Percentiles rank a stretch among this genome's conserved stretches.
Evolutionary conservation across 2,329 filamentous ascomycete species (phyloP).

Genomic region (Sclerotiophoma versabilis): DNA sequence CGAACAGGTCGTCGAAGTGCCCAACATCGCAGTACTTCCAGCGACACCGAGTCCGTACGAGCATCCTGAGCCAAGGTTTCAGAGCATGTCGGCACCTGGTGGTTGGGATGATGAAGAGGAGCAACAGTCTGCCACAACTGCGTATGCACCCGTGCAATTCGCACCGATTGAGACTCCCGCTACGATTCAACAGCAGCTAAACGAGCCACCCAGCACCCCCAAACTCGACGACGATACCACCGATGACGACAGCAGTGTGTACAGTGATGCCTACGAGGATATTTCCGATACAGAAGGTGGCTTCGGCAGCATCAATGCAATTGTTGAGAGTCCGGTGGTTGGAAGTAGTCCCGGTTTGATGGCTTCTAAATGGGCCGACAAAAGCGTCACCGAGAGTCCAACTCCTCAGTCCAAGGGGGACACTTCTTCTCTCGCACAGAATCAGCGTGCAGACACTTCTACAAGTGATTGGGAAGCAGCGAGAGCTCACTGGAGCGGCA

Average conservation of each 20-base stretch:
- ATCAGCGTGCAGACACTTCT: slow-evolving; percentile 17
- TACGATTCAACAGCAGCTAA: slow-evolving; percentile 8
- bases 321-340: slow-evolving; percentile 66
- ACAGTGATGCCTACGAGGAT: slow-evolving; percentile 80
- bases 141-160: slow-evolving; percentile 1
- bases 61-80: slow-evolving; percentile 35
- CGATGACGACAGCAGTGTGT: slow-evolving; percentile 62
- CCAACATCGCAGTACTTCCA: slow-evolving; percentile 45
- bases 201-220: slow-evolving; percentile 6
- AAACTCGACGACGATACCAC: slow-evolving; percentile 30
- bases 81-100: slow-evolving; percentile 36
- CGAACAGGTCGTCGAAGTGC: slow-evolving; percentile 33
- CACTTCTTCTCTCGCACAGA: not conserved
- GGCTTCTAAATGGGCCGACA: slow-evolving; percentile 35
- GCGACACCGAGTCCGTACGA: slow-evolving; percentile 43
- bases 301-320: slow-evolving; percentile 76
- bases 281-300: slow-evolving; percentile 70
- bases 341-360: slow-evolving; percentile 30
- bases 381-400: slow-evolving; percentile 20
- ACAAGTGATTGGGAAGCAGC: slow-evolving; percentile 71
- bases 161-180: slow-evolving; percentile 15
- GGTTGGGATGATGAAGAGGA: slow-evolving; percentile 42
- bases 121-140: slow-evolving; percentile 10
- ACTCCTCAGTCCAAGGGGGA: slow-evolving; percentile 23
- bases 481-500: slow-evolving; percentile 73